Percentiles rank a stretch among this genome's conserved stretches.
phyloP scores from a whole-genome alignment of 1,139 yeast species.

The Arxiozyma telluris region DNA sequence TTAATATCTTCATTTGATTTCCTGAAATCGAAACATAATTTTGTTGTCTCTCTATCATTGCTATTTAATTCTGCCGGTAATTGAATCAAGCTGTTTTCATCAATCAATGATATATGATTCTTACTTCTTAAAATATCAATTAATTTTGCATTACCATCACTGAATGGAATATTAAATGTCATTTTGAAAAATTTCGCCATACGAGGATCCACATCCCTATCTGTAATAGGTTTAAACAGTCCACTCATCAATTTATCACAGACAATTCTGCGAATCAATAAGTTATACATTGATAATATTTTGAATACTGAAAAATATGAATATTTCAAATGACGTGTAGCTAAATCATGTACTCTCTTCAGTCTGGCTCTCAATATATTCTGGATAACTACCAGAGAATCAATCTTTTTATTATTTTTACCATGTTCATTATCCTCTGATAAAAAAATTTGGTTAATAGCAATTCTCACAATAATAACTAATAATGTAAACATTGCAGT shows the following conservation, averaged over 20 bases:
- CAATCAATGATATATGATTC: conserved; percentile 11
- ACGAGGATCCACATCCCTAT: conserved; percentile 11
- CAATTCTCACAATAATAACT: conserved; percentile 19
- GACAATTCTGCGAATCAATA: conserved; percentile 20
- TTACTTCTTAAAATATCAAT: conserved; percentile 12
- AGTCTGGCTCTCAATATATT: conserved; percentile 17
- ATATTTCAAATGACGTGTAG: conserved; percentile 23
- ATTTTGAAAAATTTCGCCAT: conserved; percentile 15
- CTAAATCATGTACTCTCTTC: conserved; percentile 17
- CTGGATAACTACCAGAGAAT: conserved; percentile 14
- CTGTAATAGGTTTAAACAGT: conserved; percentile 6
- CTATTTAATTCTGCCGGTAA: conserved; percentile 5
- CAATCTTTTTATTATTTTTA: conserved; percentile 12
- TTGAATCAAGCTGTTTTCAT: conserved; percentile 8
- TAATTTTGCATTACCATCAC: conserved; percentile 5
- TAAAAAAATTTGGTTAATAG: conserved; percentile 7
- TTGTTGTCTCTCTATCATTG: not conserved
- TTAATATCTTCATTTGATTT: not conserved
- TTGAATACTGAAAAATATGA: conserved; percentile 28
- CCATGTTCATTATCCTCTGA: not conserved
- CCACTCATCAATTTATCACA: conserved; percentile 17
- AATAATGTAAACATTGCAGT: conserved; percentile 19
- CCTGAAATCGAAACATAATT: not conserved
- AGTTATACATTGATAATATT: conserved; percentile 25
- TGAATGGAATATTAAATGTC: conserved; percentile 13